A percentile compares a stretch with the other conserved stretches of the same genome.
Conservation (phyloP, 768 basidiomycete genomes). For the Grammothele lineata region DNA sequence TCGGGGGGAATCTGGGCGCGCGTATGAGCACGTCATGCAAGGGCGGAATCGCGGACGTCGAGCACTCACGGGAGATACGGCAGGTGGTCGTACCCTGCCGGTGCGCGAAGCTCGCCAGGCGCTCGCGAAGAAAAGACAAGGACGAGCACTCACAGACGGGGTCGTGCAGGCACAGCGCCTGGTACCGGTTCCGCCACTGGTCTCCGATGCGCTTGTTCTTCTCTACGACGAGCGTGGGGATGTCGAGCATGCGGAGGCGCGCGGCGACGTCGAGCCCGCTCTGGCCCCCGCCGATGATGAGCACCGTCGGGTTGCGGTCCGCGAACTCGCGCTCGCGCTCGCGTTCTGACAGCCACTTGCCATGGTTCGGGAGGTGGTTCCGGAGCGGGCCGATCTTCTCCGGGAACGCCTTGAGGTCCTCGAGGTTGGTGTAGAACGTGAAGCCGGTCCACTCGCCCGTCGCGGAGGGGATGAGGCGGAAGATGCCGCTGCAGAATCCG, state of each 20-base stretch:
- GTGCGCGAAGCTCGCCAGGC: background rate
- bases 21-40: background rate
- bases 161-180: constrained; percentile 63
- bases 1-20: constrained; percentile 45
- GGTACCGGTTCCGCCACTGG: constrained; percentile 64
- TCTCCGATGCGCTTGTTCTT: constrained; percentile 56
- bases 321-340: constrained; percentile 33
- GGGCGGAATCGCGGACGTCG: background rate
- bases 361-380: constrained; percentile 32
- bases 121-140: background rate
- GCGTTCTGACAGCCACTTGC: constrained; percentile 39
- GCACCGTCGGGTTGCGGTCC: constrained; percentile 45
- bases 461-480: constrained; percentile 41
- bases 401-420: constrained; percentile 43
- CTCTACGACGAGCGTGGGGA: constrained; percentile 56
- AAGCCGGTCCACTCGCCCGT: constrained; percentile 45
- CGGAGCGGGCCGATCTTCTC: constrained; percentile 35
- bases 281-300: constrained; percentile 51
- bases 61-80: constrained; percentile 50
- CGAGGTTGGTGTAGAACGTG: constrained; percentile 46
- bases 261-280: constrained; percentile 54
- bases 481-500: constrained; percentile 34
- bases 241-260: constrained; percentile 49
- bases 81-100: constrained; percentile 41
- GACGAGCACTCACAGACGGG: constrained; percentile 50